Evolutionary conservation across 768 basidiomycete genomes (phyloP), one percentile per base, ranked within the genome.

Genomic region (Tephrocybe rancida): DNA sequence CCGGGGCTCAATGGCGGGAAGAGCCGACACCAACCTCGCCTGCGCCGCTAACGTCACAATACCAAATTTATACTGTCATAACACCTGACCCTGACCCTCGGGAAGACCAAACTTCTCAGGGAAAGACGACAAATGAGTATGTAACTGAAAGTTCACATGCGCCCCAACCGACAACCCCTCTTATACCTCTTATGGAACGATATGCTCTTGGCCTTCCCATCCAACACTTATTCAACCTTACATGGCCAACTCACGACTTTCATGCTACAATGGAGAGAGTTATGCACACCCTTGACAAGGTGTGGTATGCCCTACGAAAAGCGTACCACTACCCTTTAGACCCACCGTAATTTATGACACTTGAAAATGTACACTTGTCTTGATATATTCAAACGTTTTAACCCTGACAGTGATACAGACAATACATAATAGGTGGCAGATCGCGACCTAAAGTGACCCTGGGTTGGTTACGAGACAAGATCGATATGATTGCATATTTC

Each of bases 291-390:
- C 48, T 79, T 44, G 72, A 72, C 45, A 66, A 69, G 16, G 65
- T 78, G 4, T 85, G 80, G 80, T 68, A 75, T 52, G 46, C 83
- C n/a, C 63, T 78, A 38, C 70, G 76, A 59, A 79, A 66, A 67
- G 67, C 75, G 22, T 79, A 82, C 61, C 81, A 85, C 63, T 86
- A 82, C 56, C 85, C 84, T 0, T 55, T 85, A 56, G 76, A 79
- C 55, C 83, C 83, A 37, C 76, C 80, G 32, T 73, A 65, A 59
- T 13, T 16, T 37, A 6, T 13, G 6, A 13, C 30, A 7, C 30
- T 32, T n/a, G n/a, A n/a, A n/a, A n/a, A n/a, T n/a, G n/a, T n/a
- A n/a, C n/a, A n/a, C n/a, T n/a, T n/a, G n/a, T n/a, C n/a, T n/a
- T n/a, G n/a, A n/a, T n/a, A n/a, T n/a, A n/a, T n/a, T n/a, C n/a